These are phyloP conservation scores for Talaromyces ruber DNA, from an alignment of 495 filamentous ascomycete genomes.

Conservation along the genomic window DNA sequence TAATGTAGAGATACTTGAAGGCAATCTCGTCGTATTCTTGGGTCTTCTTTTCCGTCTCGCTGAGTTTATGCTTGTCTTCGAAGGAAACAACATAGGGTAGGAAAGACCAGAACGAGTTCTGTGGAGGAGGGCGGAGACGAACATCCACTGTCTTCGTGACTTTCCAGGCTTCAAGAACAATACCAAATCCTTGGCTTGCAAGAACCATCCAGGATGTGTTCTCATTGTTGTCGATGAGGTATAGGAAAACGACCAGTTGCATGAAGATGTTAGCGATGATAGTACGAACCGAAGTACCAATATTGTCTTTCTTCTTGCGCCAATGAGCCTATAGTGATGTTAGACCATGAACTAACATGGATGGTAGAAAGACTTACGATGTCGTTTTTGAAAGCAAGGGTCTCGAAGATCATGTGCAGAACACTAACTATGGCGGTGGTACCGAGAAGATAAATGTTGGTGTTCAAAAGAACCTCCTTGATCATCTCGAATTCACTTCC, in stretches of 20 bases:
- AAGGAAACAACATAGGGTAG: slow-evolving; percentile 81
- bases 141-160: slow-evolving; percentile 96
- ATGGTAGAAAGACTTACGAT: slow-evolving; percentile 53
- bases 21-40: slow-evolving; percentile 97
- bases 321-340: slow-evolving; percentile 57
- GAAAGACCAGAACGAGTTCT: slow-evolving; percentile 56
- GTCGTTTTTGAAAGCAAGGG: slow-evolving; percentile 93
- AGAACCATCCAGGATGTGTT: slow-evolving; percentile 99
- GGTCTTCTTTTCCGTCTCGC: slow-evolving; percentile 92
- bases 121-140: slow-evolving; percentile 59
- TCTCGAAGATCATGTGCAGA: slow-evolving; percentile 91
- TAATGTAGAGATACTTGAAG: slow-evolving; percentile 90
- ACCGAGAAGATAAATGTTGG: slow-evolving; percentile 81
- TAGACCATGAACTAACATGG: slow-evolving; percentile 49
- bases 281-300: slow-evolving; percentile 89
- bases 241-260: slow-evolving; percentile 93
- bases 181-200: slow-evolving; percentile 84
- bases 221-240: slow-evolving; percentile 95
- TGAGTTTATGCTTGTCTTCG: slow-evolving; percentile 94
- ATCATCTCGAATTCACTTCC: slow-evolving; percentile 88
- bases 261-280: slow-evolving; percentile 98
- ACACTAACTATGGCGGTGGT: slow-evolving; percentile 80
- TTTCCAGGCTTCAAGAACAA: slow-evolving; percentile 95
- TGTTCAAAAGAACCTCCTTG: slow-evolving; percentile 89
- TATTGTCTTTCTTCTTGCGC: slow-evolving; percentile 98